Base-by-base conservation (phyloP, 768 basidiomycete genomes). In the Fibroporia radiculosa region DNA sequence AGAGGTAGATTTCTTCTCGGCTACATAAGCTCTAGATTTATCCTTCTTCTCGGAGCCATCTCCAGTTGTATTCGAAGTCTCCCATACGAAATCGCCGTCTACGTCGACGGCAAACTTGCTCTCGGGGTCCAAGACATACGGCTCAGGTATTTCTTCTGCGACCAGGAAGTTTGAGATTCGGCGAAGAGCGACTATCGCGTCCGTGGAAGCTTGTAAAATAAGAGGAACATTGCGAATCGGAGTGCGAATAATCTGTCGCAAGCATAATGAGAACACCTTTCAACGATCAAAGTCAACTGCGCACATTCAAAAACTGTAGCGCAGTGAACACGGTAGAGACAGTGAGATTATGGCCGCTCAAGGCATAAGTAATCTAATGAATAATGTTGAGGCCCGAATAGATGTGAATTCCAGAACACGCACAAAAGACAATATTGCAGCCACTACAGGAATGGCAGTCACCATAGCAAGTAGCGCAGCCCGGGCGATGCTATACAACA, bases 311-410 rank as follows among this genome's bases (percentile, higher is more conserved):
- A 16, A 91, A 70, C 0, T 85, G 82, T 37, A 98, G 69, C 19
- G 90, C 90, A 28, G 90, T 72, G 65, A 96, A 96, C 48, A 95
- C 76, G 31, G 76, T 73, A 0, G 80, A 80, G 0, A 93, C 74
- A 25, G 81, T 67, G 28, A 89, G 71, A 4, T 63, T 29, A 57
- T 90, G 85, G 7, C 76, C 77, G 24, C 64, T 74, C 14, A 83
- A 58, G 1, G 71, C 68, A 53, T 84, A 85, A 0, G 80, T 80
- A 49, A 85, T 75, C 75, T 83, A 57, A 1, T 18, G 28, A 28
- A 4, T 13, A 24, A 27, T 18, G 7, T 19, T n/a, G n/a, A 39
- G 20, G 27, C 24, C n/a, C 24, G 25, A n/a, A 22, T 27, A 19
- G 16, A 33, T 26, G n/a, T 6, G 43, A 8, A 22, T 18, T 19